Conservation (phyloP, 768 basidiomycete genomes). For the Lactarius sp. region DNA sequence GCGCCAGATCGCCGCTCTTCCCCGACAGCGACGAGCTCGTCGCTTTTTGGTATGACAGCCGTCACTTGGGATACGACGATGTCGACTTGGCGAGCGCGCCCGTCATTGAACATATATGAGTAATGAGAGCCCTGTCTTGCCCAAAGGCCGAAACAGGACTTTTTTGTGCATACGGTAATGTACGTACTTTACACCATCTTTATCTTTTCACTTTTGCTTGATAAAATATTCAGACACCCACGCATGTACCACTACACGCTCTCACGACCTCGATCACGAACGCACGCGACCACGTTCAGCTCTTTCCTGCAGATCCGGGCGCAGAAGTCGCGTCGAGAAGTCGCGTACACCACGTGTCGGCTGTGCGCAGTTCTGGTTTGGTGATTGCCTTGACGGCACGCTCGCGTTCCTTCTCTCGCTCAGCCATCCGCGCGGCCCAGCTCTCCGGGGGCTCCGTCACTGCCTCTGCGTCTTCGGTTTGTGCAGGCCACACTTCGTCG, state of each 20-base stretch:
- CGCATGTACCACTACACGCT: background rate
- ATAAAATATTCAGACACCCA: background rate
- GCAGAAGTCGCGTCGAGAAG: conserved; percentile 6
- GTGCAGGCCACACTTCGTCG: conserved; percentile 61
- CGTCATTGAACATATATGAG: conserved; percentile 4
- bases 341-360: conserved; percentile 16
- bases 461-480: conserved; percentile 35
- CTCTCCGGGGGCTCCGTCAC: conserved; percentile 14
- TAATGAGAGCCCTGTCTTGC: background rate
- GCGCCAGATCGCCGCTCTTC: conserved; percentile 17
- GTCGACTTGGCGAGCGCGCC: conserved; percentile 14
- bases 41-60: conserved; percentile 25
- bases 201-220: background rate
- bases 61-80: conserved; percentile 19
- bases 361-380: conserved; percentile 21
- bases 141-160: background rate
- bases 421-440: conserved; percentile 25
- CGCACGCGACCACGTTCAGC: background rate
- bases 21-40: conserved; percentile 23
- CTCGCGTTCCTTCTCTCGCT: conserved; percentile 23
- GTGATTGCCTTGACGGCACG: conserved; percentile 15
- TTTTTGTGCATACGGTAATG: background rate
- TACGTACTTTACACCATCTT: background rate
- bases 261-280: background rate
- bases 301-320: background rate